Evolutionary conservation across 768 basidiomycete genomes (phyloP).

Genomic region (Russula ochroleuca): DNA sequence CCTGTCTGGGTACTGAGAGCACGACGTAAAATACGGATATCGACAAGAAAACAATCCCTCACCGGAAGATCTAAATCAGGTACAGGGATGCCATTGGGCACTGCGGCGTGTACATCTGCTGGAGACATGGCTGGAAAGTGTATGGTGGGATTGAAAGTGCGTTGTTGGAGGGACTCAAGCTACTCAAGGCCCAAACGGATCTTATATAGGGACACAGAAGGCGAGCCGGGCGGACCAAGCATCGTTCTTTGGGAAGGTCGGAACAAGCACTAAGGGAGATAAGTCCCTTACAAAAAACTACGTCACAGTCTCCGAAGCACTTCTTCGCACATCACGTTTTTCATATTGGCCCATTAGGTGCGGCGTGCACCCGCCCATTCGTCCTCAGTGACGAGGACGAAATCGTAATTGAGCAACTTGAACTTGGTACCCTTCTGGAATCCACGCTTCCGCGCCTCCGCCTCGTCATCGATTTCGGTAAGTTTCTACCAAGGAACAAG

Average conservation of each 20-base stretch:
- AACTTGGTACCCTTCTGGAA: conserved; percentile 46
- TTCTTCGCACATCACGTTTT: too few species aligned
- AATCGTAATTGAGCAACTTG: conserved; percentile 46
- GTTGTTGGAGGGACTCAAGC: not conserved
- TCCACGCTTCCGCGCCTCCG: conserved; percentile 52
- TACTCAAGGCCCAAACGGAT: not conserved
- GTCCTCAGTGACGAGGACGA: conserved; percentile 43
- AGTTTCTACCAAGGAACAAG: not conserved
- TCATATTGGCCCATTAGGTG: conserved; percentile 16
- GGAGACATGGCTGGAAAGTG: conserved; percentile 7
- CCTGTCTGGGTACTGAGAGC: conserved; percentile 43
- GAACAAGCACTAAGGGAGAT: not conserved
- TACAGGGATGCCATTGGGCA: conserved; percentile 40
- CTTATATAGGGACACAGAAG: too few species aligned
- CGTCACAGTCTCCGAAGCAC: too few species aligned
- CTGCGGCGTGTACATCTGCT: conserved; percentile 2
- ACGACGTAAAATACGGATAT: not conserved
- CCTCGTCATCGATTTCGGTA: conserved; percentile 37
- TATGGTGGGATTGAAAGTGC: not conserved
- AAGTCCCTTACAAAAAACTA: too few species aligned
- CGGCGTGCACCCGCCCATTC: conserved; percentile 37
- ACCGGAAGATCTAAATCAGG: conserved; percentile 43
- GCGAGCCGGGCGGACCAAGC: conserved; percentile 5
- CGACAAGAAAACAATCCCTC: conserved; percentile 15
- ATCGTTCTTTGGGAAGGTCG: not conserved